Evolutionary conservation across 2,329 filamentous ascomycete genomes (phyloP), one percentile per base, ranked within the genome.

Genomic region (Metarhizium robertsii): DNA sequence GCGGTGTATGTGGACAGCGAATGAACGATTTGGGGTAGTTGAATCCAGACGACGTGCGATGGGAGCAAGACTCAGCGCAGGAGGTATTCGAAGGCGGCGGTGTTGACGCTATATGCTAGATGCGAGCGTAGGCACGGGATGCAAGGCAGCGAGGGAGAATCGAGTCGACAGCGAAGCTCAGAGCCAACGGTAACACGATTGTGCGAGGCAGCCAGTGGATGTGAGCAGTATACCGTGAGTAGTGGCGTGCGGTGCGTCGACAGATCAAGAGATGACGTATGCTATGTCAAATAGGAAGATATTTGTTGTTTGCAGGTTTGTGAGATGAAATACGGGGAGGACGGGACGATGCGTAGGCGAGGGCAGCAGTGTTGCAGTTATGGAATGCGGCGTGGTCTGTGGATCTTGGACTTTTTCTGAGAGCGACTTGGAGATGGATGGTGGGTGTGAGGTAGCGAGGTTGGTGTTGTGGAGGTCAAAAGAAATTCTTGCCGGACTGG

Each of bases 1-100:
- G 32, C 55, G 16, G 20, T 34, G 40, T 38, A 45, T 30, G 32
- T 30, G 48, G 38, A 13, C 34, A 18, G 52, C 40, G 48, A 36
- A 29, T n/a, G 47, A 51, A 16, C 32, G 32, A 54, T 14, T 14
- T 32, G 34, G 32, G 40, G 42, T 48, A 14, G 32, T 29, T 40
- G 20, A 14, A 48, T 30, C 45, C 20, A 30, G 20, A 30, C 20
- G 14, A 16, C 1, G 42, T 18, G 18, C n/a, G 20, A 16, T n/a
- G 45, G 13, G 20, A 20, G 46, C 1, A 48, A 38, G 52, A n/a
- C 49, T 32, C 43, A 36, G 13, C 16, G 36, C 34, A 36, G 25
- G 46, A 34, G 47, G 42, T 20, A 47, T 45, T 60, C 50, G 48
- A 32, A 57, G 47, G 55, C 20, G 53, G 46, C 45, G 36, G 32